phyloP scores from a whole-genome alignment of 2,329 filamentous ascomycete species.

The Cadophora sp. region DNA sequence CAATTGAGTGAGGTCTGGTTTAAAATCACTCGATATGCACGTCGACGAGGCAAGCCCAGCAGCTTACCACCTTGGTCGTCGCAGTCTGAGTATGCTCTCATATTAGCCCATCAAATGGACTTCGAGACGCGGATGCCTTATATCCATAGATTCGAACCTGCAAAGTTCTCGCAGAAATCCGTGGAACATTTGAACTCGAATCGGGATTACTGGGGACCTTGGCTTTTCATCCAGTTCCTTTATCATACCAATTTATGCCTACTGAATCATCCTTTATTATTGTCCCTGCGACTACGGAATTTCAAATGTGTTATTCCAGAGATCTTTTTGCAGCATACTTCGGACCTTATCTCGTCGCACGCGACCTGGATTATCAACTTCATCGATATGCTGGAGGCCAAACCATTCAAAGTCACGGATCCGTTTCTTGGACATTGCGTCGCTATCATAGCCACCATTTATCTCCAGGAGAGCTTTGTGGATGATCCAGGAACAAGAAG shows the following conservation, averaged over 20 bases:
- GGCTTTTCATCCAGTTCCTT: slow-evolving; percentile 58
- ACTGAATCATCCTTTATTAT: slow-evolving; percentile 59
- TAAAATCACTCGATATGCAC: slow-evolving; percentile 54
- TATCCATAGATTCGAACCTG: slow-evolving; percentile 56
- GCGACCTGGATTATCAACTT: slow-evolving; percentile 60
- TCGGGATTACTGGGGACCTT: slow-evolving; percentile 60
- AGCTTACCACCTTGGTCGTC: slow-evolving; percentile 55
- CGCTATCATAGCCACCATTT: slow-evolving; percentile 59
- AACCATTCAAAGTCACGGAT: slow-evolving; percentile 53
- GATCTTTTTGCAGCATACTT: slow-evolving; percentile 60
- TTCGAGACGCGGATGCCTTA: slow-evolving; percentile 58
- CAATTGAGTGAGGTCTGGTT: slow-evolving; percentile 56
- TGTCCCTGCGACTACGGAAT: slow-evolving; percentile 58
- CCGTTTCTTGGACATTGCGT: slow-evolving; percentile 56
- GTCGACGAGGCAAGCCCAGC: slow-evolving; percentile 51
- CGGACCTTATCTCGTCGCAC: slow-evolving; percentile 57
- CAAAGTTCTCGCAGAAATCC: slow-evolving; percentile 52
- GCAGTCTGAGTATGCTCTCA: slow-evolving; percentile 57
- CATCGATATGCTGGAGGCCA: slow-evolving; percentile 53
- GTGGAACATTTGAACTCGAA: slow-evolving; percentile 51
- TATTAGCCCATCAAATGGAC: slow-evolving; percentile 57
- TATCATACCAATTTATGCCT: slow-evolving; percentile 60
- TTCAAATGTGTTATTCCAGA: slow-evolving; percentile 59
- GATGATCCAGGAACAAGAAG: slow-evolving; percentile 44
- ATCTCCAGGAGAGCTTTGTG: slow-evolving; percentile 59